phyloP scores from a whole-genome alignment of 306 rosid species.

The Casuarina equisetifolia region DNA sequence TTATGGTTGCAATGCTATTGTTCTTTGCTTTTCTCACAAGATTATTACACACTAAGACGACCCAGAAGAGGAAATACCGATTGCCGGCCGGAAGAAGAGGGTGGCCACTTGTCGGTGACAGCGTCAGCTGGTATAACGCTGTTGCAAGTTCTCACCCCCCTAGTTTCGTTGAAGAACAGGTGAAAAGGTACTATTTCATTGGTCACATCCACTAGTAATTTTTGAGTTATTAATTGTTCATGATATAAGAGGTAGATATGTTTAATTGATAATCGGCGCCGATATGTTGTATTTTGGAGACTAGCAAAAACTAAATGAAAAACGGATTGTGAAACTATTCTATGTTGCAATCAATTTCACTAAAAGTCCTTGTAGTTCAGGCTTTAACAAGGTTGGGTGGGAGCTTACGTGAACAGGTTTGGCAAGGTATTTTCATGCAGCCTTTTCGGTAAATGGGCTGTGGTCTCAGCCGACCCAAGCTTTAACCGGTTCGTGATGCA shows the following conservation, averaged over 20 bases:
- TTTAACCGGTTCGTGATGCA: slow-evolving; percentile 91
- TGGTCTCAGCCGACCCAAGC: slow-evolving; percentile 82
- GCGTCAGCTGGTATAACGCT: slow-evolving; percentile 85
- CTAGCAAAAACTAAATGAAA: too few species aligned
- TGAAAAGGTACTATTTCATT: slow-evolving; percentile 47
- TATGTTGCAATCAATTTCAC: too few species aligned
- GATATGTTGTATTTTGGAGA: too few species aligned
- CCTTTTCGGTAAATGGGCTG: slow-evolving; percentile 81
- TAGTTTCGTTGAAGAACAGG: slow-evolving; percentile 75
- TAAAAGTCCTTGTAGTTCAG: background rate
- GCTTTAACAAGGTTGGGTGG: background rate
- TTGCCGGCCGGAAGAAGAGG: slow-evolving; percentile 91
- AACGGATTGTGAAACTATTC: too few species aligned
- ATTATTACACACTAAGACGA: slow-evolving; percentile 25
- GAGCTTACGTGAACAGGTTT: slow-evolving; percentile 47
- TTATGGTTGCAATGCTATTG: slow-evolving; percentile 32
- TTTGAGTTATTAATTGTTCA: background rate
- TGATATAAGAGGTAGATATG: background rate
- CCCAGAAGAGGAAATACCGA: slow-evolving; percentile 21
- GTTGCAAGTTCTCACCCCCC: slow-evolving; percentile 92
- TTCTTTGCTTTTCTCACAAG: slow-evolving; percentile 37
- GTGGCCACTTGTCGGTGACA: slow-evolving; percentile 91
- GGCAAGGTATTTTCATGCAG: slow-evolving; percentile 86
- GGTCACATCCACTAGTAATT: background rate
- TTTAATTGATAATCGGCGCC: too few species aligned